Conservation (phyloP, 306 rosid genomes). For the Rubus parviflorus region DNA sequence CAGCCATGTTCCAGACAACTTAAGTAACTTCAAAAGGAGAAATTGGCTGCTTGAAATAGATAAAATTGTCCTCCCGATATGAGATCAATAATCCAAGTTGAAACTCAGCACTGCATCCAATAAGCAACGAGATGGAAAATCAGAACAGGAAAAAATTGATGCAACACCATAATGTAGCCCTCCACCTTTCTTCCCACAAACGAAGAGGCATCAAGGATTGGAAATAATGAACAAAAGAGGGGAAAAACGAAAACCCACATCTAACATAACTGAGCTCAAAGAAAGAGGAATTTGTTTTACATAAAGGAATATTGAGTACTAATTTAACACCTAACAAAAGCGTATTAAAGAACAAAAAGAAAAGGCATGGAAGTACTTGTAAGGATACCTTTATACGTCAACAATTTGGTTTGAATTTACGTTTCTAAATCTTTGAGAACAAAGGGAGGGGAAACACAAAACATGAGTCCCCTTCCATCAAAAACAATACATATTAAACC, state of each 20-base stretch:
- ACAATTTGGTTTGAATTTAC: too few species aligned
- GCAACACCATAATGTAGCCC: background rate
- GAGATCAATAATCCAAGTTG: constrained; percentile 35
- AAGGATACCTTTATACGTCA: too few species aligned
- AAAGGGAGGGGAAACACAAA: background rate
- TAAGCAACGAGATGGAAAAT: constrained; percentile 3
- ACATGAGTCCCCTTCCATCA: background rate
- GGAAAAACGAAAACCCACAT: too few species aligned
- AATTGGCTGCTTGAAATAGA: constrained; percentile 29
- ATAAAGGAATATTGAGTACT: too few species aligned
- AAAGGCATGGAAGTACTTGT: too few species aligned
- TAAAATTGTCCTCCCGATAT: constrained; percentile 33
- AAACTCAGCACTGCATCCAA: constrained; percentile 36
- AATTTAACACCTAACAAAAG: too few species aligned
- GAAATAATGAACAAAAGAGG: background rate
- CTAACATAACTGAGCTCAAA: too few species aligned
- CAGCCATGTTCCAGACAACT: constrained; percentile 39
- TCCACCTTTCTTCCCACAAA: background rate
- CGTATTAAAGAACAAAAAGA: too few species aligned
- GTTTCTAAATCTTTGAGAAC: too few species aligned
- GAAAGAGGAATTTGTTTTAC: too few species aligned
- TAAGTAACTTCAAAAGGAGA: constrained; percentile 28
- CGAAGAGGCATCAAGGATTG: background rate
- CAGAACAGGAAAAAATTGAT: constrained; percentile 13
- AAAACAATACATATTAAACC: background rate